Evolutionary conservation across 2,329 filamentous ascomycete genomes (phyloP), one percentile per base, ranked within the genome.

Genomic region (Lachnellula hyalina): DNA sequence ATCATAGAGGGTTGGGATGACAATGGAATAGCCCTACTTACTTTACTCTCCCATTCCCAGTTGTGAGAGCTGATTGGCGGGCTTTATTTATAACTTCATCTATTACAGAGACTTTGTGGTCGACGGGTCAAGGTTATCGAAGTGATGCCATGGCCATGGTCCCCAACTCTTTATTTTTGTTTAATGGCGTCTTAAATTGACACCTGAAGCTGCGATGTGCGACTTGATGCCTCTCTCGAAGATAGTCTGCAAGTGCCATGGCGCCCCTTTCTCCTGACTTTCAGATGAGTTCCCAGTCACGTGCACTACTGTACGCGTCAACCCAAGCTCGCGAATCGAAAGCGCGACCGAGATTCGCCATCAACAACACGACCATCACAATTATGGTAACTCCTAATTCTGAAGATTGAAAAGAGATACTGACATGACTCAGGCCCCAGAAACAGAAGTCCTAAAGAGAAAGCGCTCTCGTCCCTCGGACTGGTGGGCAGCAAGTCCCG

Each of bases 401-500:
- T 15, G 12, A 14, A 11, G 17, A 36, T 32, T 28, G 28, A 41
- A n/a, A 9, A 12, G 19, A 34, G 34, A 25, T n/a, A 48, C 49
- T 58, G 42, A 57, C 46, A 49, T 9, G 17, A n/a, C 28, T 1
- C 32, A 65, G 63, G 62, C 62, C 6, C 56, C 62, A 15, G 58
- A 61, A 53, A 47, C 55, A 38, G 54, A 45, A 50, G 44, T 60
- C 12, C 49, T 60, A 41, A 67, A 66, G 46, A 58, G 66, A 38
- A 60, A 64, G 46, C 62, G 65, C n/a, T 61, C 56, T 8, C 57
- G 58, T 15, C 65, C 66, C 9, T 63, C 62, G 45, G 58, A 63
- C 6, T 67, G 61, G 61, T 68, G 65, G 65, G 61, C 57, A 41
- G 63, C 56, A 2, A n/a, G 12, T 45, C 36, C 55, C 25, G 51